A percentile compares a stretch with the other conserved stretches of the same genome.
These are phyloP conservation scores for Cercospora sp. DNA, from an alignment of 2,329 filamentous ascomycete species.

Conservation along the genomic window DNA sequence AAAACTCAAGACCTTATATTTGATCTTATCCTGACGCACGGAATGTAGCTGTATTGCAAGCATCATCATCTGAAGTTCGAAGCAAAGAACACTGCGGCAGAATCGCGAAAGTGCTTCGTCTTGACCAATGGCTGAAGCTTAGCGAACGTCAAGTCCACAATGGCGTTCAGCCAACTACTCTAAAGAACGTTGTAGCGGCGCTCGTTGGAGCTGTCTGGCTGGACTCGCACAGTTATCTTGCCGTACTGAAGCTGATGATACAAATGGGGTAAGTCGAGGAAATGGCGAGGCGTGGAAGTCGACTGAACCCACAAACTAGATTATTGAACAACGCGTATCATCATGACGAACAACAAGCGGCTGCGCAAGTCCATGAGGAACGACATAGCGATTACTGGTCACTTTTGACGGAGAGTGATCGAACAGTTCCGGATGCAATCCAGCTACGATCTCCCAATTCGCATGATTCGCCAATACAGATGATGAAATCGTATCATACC, in stretches of 20 bases:
- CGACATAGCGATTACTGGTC: background rate
- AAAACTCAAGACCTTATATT: background rate
- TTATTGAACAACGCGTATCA: background rate
- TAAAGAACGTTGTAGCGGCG: background rate
- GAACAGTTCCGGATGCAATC: background rate
- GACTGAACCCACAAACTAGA: background rate
- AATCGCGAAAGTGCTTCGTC: background rate
- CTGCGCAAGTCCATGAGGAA: background rate
- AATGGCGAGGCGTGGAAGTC: background rate
- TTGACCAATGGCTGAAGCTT: background rate
- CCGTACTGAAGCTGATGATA: background rate
- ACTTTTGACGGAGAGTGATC: background rate
- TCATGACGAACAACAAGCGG: background rate
- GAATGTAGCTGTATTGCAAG: background rate
- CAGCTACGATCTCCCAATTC: background rate
- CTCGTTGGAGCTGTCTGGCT: background rate
- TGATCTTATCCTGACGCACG: background rate
- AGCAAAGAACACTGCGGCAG: background rate
- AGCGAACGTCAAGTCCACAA: background rate
- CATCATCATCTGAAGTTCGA: background rate
- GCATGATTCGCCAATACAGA: background rate
- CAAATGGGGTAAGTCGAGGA: background rate
- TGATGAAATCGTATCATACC: background rate
- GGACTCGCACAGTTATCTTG: background rate
- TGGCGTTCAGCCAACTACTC: background rate